Percentiles rank a stretch among this genome's conserved stretches.
phyloP scores from a whole-genome alignment of 345 rosid species.

The Gossypium stocksii region DNA sequence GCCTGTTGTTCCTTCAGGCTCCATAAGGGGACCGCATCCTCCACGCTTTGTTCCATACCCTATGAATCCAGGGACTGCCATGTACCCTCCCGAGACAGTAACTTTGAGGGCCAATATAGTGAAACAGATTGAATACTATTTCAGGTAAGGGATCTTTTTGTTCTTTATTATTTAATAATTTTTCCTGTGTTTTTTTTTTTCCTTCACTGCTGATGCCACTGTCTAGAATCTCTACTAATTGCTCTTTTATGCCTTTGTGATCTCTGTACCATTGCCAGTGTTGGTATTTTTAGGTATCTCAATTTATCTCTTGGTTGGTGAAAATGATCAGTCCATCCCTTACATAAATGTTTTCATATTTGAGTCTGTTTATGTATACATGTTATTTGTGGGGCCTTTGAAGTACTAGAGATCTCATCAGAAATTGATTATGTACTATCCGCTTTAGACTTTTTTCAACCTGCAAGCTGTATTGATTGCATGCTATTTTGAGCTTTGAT shows the following conservation, averaged over 20 bases:
- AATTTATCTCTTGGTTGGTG: neutral
- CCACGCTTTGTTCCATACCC: conserved; percentile 58
- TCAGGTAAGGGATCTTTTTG: conserved; percentile 53
- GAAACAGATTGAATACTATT: conserved; percentile 86
- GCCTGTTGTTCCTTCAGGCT: conserved; percentile 62
- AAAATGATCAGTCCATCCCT: neutral
- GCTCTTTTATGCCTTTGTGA: neutral
- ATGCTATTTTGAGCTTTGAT: neutral
- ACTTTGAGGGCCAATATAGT: conserved; percentile 51
- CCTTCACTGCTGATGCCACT: neutral
- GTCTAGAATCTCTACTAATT: neutral
- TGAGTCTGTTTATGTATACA: neutral
- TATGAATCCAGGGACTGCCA: conserved; percentile 45
- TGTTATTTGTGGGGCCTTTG: neutral
- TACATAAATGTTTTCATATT: neutral
- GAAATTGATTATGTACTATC: neutral
- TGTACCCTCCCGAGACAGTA: conserved; percentile 38
- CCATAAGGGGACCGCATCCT: conserved; percentile 66
- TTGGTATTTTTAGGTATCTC: neutral
- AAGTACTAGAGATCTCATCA: neutral
- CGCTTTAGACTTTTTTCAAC: neutral
- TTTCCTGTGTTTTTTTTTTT: neutral
- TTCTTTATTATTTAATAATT: neutral
- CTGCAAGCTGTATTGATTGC: neutral
- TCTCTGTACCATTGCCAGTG: neutral